Conservation (phyloP, 768 basidiomycete genomes). For the Fomitopsis pulvina region DNA sequence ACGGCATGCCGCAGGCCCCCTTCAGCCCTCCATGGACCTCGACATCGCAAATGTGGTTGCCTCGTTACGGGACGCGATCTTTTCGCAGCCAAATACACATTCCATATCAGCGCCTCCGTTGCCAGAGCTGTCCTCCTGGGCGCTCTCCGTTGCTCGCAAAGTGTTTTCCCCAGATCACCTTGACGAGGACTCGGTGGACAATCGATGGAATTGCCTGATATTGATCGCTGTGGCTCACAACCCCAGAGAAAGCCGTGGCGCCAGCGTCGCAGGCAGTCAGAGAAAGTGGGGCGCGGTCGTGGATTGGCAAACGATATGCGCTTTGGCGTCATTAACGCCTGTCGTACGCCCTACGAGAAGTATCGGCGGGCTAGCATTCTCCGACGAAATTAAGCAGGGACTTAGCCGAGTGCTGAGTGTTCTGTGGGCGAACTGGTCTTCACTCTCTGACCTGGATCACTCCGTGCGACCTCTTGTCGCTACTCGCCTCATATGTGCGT, state of each 20-base stretch:
- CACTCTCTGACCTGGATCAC: neutral
- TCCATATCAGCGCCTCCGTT: neutral
- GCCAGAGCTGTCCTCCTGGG: neutral
- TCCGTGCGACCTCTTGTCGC: constrained; percentile 3
- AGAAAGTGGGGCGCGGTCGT: constrained; percentile 3
- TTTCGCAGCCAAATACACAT: neutral
- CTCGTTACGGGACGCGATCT: neutral
- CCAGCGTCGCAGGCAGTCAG: neutral
- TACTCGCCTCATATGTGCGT: constrained; percentile 9
- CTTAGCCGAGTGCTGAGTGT: constrained; percentile 10
- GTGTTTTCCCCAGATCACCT: neutral
- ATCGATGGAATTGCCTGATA: constrained; percentile 10
- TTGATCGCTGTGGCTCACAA: constrained; percentile 8
- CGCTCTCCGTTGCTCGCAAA: neutral
- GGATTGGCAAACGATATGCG: constrained; percentile 15
- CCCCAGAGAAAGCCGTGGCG: neutral
- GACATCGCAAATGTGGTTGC: neutral
- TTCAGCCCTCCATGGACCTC: neutral
- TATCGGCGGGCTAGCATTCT: neutral
- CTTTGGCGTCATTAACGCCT: constrained; percentile 7
- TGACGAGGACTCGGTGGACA: neutral
- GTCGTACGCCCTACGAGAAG: neutral
- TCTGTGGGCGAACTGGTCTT: constrained; percentile 30
- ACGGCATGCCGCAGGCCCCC: no score
- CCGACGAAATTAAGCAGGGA: constrained; percentile 2